Evolutionary conservation across 495 filamentous ascomycete species (phyloP).

Genomic region (Penicillium coprophilum): DNA sequence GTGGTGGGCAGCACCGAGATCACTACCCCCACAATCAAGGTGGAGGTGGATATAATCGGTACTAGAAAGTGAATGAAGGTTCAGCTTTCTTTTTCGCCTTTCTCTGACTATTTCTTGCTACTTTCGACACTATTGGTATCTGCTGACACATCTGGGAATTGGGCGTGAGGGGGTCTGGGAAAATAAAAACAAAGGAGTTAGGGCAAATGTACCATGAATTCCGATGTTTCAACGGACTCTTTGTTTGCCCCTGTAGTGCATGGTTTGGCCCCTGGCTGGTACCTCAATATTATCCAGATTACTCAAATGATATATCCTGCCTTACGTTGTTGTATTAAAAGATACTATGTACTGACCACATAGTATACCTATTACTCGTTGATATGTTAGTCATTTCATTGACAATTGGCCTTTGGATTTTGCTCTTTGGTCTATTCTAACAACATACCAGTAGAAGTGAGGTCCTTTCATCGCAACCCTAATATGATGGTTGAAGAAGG

Average conservation of each 20-base stretch:
- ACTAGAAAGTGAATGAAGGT: slow-evolving; percentile 26
- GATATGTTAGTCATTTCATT: background rate
- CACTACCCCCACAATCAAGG: slow-evolving; percentile 27
- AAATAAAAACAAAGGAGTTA: slow-evolving; percentile 10
- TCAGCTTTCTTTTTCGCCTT: slow-evolving; percentile 5
- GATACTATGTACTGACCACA: background rate
- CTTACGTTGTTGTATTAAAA: background rate
- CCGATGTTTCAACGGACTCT: background rate
- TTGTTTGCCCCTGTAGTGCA: background rate
- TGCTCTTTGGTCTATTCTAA: background rate
- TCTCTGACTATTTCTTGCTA: slow-evolving; percentile 15
- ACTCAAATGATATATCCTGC: background rate
- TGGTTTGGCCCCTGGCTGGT: background rate
- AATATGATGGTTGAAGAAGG: slow-evolving; percentile 7
- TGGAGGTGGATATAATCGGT: slow-evolving; percentile 42
- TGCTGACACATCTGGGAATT: slow-evolving; percentile 10
- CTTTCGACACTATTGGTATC: slow-evolving; percentile 9
- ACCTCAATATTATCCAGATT: background rate
- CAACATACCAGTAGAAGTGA: too few relatives aligned
- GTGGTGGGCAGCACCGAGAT: slow-evolving; percentile 28
- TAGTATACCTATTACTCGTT: too few relatives aligned
- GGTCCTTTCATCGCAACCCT: background rate
- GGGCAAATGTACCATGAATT: slow-evolving; percentile 2
- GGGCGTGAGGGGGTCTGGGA: background rate
- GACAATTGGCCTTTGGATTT: background rate